These are phyloP conservation scores for Tillandsia fasciculata DNA, from an alignment of 176 grass and related monocot genomes.

Conservation along the genomic window DNA sequence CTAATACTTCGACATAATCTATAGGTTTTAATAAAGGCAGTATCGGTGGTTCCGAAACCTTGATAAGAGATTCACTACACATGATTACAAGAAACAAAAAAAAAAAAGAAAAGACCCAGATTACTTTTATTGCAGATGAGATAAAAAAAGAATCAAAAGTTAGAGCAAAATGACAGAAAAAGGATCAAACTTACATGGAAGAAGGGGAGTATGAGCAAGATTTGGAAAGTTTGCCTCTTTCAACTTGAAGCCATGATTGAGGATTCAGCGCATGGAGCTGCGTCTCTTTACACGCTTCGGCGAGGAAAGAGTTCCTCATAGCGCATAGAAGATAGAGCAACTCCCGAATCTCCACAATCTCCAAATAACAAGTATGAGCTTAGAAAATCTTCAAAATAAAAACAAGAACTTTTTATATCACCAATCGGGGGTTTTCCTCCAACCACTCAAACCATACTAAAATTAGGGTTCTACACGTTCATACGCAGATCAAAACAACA, in stretches of 20 bases:
- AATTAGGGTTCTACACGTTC: background rate
- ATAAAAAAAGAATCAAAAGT: background rate
- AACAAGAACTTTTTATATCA: background rate
- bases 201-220: conserved; percentile 55
- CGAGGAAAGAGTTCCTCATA: conserved; percentile 86
- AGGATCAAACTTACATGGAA: conserved; percentile 61
- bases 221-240: conserved; percentile 73
- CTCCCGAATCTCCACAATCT: conserved; percentile 90
- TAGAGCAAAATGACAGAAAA: background rate
- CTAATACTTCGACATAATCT: conserved; percentile 70
- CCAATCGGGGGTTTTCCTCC: too few relatives aligned
- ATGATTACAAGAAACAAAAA: too few relatives aligned
- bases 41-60: conserved; percentile 66
- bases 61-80: conserved; percentile 80
- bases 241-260: conserved; percentile 95
- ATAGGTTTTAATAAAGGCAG: conserved; percentile 62
- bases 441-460: background rate
- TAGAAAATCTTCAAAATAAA: background rate
- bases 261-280: conserved; percentile 61
- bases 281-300: conserved; percentile 65
- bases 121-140: background rate
- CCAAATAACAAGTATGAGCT: background rate
- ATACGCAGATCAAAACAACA: background rate
- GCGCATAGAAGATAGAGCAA: conserved; percentile 74
- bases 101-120: background rate